Conservation (phyloP, 2,329 filamentous ascomycete genomes). For the Atkinsonella texensis region DNA sequence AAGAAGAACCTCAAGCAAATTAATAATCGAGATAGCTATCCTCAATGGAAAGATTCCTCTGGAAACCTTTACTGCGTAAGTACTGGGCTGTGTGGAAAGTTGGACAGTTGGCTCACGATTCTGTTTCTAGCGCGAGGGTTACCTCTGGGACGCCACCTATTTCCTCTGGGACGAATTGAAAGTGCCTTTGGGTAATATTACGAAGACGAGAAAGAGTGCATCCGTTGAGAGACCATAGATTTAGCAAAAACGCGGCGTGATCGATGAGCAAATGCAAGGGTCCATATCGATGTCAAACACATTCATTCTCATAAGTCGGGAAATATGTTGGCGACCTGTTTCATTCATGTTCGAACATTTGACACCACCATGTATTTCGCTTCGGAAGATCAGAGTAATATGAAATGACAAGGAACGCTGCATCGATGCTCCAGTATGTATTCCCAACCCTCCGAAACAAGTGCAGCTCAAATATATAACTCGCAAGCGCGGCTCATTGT, state of each 20-base stretch:
- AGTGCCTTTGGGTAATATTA: too few relatives aligned
- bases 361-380: too few relatives aligned
- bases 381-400: not conserved
- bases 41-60: conserved; percentile 13
- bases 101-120: not conserved
- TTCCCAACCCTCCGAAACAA: not conserved
- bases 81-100: not conserved
- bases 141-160: conserved; percentile 12
- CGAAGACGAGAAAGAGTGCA: too few relatives aligned
- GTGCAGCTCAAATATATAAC: not conserved
- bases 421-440: not conserved
- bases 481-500: not conserved
- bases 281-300: too few relatives aligned
- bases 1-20: conserved; percentile 12
- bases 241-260: too few relatives aligned
- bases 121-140: conserved; percentile 10
- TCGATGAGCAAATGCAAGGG: too few relatives aligned
- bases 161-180: not conserved
- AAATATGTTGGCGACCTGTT: too few relatives aligned
- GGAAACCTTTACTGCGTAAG: conserved; percentile 16
- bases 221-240: too few relatives aligned
- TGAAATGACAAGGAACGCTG: not conserved
- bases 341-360: too few relatives aligned
- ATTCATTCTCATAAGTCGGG: too few relatives aligned
- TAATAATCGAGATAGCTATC: conserved; percentile 11